Conservation (phyloP, 352 stramenopile genomes). For the Phytophthora capsici region DNA sequence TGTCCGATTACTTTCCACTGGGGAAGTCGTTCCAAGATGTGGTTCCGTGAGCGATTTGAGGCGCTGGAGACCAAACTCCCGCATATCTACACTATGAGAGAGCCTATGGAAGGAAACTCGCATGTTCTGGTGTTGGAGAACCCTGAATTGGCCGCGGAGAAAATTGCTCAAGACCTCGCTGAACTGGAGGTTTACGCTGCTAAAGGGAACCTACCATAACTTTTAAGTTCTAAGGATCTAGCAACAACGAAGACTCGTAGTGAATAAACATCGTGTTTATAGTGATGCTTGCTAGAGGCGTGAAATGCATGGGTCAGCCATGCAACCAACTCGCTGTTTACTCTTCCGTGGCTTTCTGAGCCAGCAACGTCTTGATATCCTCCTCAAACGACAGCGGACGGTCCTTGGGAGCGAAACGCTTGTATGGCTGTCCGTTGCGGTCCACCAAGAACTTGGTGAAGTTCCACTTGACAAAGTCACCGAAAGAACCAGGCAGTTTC, state of each 20-base stretch:
- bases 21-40: conserved; percentile 57
- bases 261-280: background rate
- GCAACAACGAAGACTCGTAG: background rate
- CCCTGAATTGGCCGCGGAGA: conserved; percentile 39
- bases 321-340: background rate
- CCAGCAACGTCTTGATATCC: conserved; percentile 82
- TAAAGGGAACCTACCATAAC: conserved; percentile 6
- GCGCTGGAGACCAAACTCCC: conserved; percentile 36
- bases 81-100: conserved; percentile 46
- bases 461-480: conserved; percentile 91
- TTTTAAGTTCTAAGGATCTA: background rate
- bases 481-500: conserved; percentile 70
- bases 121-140: conserved; percentile 66
- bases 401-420: conserved; percentile 76
- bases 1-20: conserved; percentile 53
- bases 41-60: conserved; percentile 38
- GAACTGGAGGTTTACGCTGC: conserved; percentile 29
- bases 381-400: conserved; percentile 74
- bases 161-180: conserved; percentile 45
- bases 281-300: conserved; percentile 1
- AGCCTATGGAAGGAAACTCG: conserved; percentile 45
- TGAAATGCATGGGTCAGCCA: background rate
- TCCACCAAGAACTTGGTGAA: conserved; percentile 93
- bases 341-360: conserved; percentile 19
- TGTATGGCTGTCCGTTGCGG: conserved; percentile 79